phyloP scores from a whole-genome alignment of 257 asterid genomes.

The Fraxinus americana region DNA sequence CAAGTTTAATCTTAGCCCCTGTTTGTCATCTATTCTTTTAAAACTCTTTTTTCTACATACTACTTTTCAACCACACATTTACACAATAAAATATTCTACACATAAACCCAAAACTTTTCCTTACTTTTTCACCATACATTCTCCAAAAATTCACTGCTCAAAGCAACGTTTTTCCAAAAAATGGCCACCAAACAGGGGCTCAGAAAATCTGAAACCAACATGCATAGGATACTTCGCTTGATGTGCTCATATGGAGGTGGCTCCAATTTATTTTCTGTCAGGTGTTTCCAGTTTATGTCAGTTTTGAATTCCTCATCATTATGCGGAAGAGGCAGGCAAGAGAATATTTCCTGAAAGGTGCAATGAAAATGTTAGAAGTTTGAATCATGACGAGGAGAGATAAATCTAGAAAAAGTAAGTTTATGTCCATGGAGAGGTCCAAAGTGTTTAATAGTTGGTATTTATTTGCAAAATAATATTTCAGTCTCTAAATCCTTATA shows the following conservation, averaged over 20 bases:
- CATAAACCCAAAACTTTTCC: no score
- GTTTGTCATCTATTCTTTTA: no score
- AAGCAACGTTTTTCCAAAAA: no score
- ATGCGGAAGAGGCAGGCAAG: constrained; percentile 70
- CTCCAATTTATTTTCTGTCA: constrained; percentile 48
- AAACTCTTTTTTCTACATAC: no score
- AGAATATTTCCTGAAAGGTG: constrained; percentile 65
- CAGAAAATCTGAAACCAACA: constrained; percentile 24
- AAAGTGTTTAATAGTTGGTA: background rate
- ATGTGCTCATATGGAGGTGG: constrained; percentile 73
- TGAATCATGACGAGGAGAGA: constrained; percentile 26
- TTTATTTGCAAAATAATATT: constrained; percentile 9
- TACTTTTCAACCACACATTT: no score
- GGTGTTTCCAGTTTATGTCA: constrained; percentile 72
- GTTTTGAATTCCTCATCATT: constrained; percentile 63
- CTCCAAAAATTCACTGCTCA: no score
- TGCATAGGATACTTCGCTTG: constrained; percentile 82
- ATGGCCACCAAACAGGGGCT: background rate
- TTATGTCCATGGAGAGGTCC: constrained; percentile 11
- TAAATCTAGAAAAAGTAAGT: constrained; percentile 19
- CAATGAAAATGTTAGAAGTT: constrained; percentile 24
- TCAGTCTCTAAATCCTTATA: background rate
- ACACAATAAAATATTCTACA: no score
- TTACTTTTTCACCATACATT: no score
- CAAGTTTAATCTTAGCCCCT: background rate